A percentile compares a stretch with the other conserved stretches of the same genome.
Evolutionary conservation across 2,329 filamentous ascomycete species (phyloP).

Genomic region (Daldinia sp.): DNA sequence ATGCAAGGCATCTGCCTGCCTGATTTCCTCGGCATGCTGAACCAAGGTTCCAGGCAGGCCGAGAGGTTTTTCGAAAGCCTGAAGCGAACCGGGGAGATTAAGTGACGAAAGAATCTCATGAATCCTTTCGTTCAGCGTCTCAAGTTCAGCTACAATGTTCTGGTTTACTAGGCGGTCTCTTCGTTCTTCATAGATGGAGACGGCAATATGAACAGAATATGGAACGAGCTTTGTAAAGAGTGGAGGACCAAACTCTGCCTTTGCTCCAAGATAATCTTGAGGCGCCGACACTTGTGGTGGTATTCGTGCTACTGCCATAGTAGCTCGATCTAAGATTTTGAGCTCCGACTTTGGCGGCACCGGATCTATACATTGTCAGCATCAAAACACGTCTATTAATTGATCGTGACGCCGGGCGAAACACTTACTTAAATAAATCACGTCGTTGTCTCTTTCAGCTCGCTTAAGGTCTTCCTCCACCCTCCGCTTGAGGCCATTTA

Average conservation of each 20-base stretch:
- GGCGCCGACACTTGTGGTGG: conserved; percentile 87
- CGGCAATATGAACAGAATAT: conserved; percentile 93
- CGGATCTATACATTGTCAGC: conserved; percentile 64
- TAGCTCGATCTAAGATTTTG: conserved; percentile 84
- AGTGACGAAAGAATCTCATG: conserved; percentile 84
- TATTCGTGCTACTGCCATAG: conserved; percentile 84
- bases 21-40: conserved; percentile 92
- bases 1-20: conserved; percentile 87
- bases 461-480: conserved; percentile 90
- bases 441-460: conserved; percentile 95
- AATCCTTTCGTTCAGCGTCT: conserved; percentile 81
- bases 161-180: conserved; percentile 91
- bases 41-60: conserved; percentile 87
- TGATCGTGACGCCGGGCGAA: conserved; percentile 16
- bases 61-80: conserved; percentile 93
- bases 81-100: conserved; percentile 90
- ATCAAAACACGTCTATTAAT: neutral
- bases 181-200: conserved; percentile 93
- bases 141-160: conserved; percentile 85
- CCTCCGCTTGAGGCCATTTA: conserved; percentile 84
- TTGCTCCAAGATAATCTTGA: conserved; percentile 81
- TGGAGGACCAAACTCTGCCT: conserved; percentile 83
- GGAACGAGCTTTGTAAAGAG: conserved; percentile 93
- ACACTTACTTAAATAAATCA: conserved; percentile 83
- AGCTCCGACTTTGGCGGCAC: conserved; percentile 92